Conservation (phyloP, 768 basidiomycete genomes). For the Gautieria morchelliformis region DNA sequence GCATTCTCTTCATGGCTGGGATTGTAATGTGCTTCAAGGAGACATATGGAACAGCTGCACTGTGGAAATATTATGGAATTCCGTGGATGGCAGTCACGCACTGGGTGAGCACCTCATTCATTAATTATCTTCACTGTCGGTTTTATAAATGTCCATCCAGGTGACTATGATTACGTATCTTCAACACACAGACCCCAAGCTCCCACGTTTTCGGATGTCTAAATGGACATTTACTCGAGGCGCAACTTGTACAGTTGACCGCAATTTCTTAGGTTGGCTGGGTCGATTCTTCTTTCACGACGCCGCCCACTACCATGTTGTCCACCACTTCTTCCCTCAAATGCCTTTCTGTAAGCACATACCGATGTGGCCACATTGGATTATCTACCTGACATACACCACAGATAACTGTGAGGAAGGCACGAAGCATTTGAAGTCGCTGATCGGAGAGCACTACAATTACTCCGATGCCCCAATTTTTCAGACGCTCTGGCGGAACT, state of each 20-base stretch:
- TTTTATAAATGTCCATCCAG: not conserved
- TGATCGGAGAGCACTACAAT: constrained; percentile 44
- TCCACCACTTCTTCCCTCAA: constrained; percentile 51
- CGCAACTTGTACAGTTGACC: constrained; percentile 47
- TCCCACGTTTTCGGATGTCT: constrained; percentile 43
- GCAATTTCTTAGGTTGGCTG: constrained; percentile 49
- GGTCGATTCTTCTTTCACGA: constrained; percentile 57
- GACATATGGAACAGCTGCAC: not conserved
- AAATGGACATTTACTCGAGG: constrained; percentile 51
- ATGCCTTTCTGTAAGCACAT: constrained; percentile 49
- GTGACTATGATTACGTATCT: constrained; percentile 19
- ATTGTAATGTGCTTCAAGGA: not conserved
- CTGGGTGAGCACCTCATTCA: constrained; percentile 55
- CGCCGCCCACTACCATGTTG: constrained; percentile 52
- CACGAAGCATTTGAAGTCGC: constrained; percentile 40
- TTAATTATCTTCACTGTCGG: not conserved
- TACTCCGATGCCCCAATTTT: constrained; percentile 35
- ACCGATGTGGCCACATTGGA: constrained; percentile 11
- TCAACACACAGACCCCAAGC: constrained; percentile 46
- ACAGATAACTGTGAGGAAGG: constrained; percentile 49
- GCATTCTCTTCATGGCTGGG: constrained; percentile 10
- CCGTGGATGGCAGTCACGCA: constrained; percentile 42
- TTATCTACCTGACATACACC: constrained; percentile 11
- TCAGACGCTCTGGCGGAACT: constrained; percentile 48
- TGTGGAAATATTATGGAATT: constrained; percentile 11